Base-by-base conservation (phyloP, 1,284 basidiomycete genomes). In the Erythrobasidium hasegawianum region DNA sequence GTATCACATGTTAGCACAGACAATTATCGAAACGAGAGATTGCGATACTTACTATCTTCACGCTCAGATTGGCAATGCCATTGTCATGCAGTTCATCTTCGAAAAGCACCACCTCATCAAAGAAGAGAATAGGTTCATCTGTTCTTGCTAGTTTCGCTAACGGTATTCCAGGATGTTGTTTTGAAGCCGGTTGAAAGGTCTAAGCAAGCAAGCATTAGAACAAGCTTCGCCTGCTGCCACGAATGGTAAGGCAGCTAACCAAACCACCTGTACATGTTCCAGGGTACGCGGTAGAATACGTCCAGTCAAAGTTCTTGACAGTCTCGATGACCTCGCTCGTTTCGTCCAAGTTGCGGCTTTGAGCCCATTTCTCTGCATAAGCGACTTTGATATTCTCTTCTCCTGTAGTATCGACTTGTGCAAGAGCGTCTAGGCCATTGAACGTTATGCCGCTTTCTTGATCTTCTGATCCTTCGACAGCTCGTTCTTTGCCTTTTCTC, bases 41-140 rank as follows among this genome's bases (percentile, higher is more conserved):
- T 3, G 14, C 40, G 33, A 50, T 8, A 82, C 90, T 78, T 75
- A 95, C 92, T 64, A 96, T 89, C 72, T 91, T 83, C 56, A 91
- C 86, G 26, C 91, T 82, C 4, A 91, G 78, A 52, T 84, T 83
- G 0, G 90, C 91, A 11, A 89, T 85, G 1, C 93, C 93, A 74
- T 96, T 94, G 74, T 97, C 93, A 74, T 96, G 91, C 55, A 97
- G 80, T 76, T 97, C 94, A 75, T 95, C 91, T 74, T 97, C 92
- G 74, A 89, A 97, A 3, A 97, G 79, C 0, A 89, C 87, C 0
- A 96, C 85, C 75, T 96, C 92, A 14, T 92, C 89, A 74, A 94
- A 97, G 79, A 93, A 97, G 20, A 96, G 79, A 68, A 97, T 97
- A 2, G 94, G 93, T 77, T 96, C 92, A 62, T 73, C 72, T 38